A percentile compares a stretch with the other conserved stretches of the same genome.
Evolutionary conservation across 371 early-diverging fungal genomes (phyloP).

Genomic region (Lichtheimia ramosa): DNA sequence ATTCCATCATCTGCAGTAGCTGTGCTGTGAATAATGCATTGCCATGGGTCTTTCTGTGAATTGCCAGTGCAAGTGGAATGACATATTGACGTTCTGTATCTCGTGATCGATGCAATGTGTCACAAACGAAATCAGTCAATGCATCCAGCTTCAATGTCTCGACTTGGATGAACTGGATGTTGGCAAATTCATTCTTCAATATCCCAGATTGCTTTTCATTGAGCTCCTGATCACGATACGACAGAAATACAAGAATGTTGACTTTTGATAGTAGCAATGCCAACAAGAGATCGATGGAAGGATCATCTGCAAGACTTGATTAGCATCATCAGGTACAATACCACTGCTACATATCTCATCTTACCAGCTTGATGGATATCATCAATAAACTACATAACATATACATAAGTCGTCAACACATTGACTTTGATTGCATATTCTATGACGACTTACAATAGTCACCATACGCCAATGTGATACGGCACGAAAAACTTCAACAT

Average conservation of each 20-base stretch:
- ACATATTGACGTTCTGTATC: constrained; percentile 21
- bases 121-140: constrained; percentile 32
- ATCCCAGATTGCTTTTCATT: constrained; percentile 17
- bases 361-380: constrained; percentile 47
- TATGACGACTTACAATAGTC: constrained; percentile 33
- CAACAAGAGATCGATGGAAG: constrained; percentile 39
- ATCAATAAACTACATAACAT: constrained; percentile 32
- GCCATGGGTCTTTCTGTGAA: constrained; percentile 38
- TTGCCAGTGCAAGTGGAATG: constrained; percentile 30
- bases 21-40: constrained; percentile 45
- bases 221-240: constrained; percentile 40
- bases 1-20: constrained; percentile 34
- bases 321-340: not conserved
- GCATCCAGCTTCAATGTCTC: constrained; percentile 36
- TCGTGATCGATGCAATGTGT: constrained; percentile 32
- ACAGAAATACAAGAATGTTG: constrained; percentile 30
- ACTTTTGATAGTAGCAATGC: constrained; percentile 31
- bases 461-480: constrained; percentile 45
- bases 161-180: constrained; percentile 24
- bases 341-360: not conserved
- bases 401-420: not conserved
- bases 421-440: not conserved
- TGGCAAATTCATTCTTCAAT: constrained; percentile 25
- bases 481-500: constrained; percentile 42
- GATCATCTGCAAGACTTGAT: constrained; percentile 23